Evolutionary conservation across 306 rosid genomes (phyloP), one percentile per base, ranked within the genome.

Genomic region (Citrullus mucosospermus): DNA sequence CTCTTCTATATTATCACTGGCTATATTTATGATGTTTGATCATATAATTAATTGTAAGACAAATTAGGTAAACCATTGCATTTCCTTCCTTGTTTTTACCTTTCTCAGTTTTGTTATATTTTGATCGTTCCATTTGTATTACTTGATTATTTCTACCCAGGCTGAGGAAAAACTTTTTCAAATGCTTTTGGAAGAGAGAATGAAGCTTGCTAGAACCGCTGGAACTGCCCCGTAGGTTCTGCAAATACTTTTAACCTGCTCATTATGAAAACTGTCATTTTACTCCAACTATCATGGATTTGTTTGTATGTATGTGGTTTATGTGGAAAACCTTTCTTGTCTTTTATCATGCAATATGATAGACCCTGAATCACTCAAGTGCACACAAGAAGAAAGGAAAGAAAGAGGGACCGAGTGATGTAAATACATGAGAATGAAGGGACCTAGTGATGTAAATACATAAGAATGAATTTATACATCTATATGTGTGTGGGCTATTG

Each of bases 211-310:
- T 78, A 85, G 89, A 84, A 57, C 82, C 44, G 75, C 87, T 54
- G 97, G 96, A 87, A 93, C 97, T 18, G 98, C 98, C 55, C 96
- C 96, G 98, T 93, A 84, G 2, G 95, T 72, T 72, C 15, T 28
- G 7, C 8, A 48, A 8, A 50, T 48, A 50, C 77, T 25, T 46
- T 46, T 70, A 70, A 70, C 38, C 57, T 22, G 39, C 14, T 41
- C 56, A 70, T 46, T 50, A 44, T 20, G 77, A 25, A 46, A 72
- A 72, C 43, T 28, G 43, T 13, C 76, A 14, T 15, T n/a, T 71
- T 71, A 3, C 41, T 14, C 15, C 76, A 70, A 46, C 18, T 46
- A 25, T 43, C 44, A 9, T 43, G 55, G 9, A n/a, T 68, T 68
- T 43, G 17, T 68, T 68, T 43, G 17, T 68, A 60, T 36, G 34